phyloP scores from a whole-genome alignment of 2,329 filamentous ascomycete species.

The Tympanopsis confertula region DNA sequence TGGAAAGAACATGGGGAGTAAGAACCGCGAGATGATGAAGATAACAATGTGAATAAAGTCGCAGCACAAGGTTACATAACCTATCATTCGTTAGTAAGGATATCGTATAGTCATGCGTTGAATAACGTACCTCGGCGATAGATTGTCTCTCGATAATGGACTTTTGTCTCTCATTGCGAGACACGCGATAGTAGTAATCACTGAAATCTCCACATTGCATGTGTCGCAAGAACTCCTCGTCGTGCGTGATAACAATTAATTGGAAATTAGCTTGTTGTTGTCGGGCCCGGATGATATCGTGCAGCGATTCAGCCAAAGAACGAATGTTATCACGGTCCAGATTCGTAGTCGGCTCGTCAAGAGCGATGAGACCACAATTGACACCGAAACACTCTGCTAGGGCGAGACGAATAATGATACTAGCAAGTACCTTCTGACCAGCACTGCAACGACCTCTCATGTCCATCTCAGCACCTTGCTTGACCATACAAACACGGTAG shows the following conservation, averaged over 20 bases:
- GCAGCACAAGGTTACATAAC: not conserved
- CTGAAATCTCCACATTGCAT: conserved; percentile 93
- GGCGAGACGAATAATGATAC: conserved; percentile 92
- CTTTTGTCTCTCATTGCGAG: conserved; percentile 72
- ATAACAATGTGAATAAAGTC: not conserved
- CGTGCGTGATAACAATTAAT: conserved; percentile 95
- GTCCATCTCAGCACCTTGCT: conserved; percentile 95
- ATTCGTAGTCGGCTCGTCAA: conserved; percentile 96
- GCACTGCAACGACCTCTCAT: conserved; percentile 97
- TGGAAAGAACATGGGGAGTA: too few species aligned
- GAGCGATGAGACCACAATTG: conserved; percentile 89
- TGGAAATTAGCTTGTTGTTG: conserved; percentile 89
- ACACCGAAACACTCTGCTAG: conserved; percentile 92
- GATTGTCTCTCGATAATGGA: conserved; percentile 68
- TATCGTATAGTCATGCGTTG: not conserved
- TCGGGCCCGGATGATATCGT: conserved; percentile 75
- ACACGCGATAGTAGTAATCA: conserved; percentile 83
- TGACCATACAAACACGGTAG: conserved; percentile 96
- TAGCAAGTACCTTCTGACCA: conserved; percentile 89
- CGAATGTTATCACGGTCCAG: conserved; percentile 91
- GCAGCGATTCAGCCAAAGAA: conserved; percentile 71
- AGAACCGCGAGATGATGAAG: too few species aligned
- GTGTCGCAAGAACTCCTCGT: conserved; percentile 84
- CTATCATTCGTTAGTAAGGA: not conserved
- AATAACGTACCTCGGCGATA: conserved; percentile 31